Base-by-base conservation (phyloP, 768 basidiomycete species). In the Mrakia gelida region DNA sequence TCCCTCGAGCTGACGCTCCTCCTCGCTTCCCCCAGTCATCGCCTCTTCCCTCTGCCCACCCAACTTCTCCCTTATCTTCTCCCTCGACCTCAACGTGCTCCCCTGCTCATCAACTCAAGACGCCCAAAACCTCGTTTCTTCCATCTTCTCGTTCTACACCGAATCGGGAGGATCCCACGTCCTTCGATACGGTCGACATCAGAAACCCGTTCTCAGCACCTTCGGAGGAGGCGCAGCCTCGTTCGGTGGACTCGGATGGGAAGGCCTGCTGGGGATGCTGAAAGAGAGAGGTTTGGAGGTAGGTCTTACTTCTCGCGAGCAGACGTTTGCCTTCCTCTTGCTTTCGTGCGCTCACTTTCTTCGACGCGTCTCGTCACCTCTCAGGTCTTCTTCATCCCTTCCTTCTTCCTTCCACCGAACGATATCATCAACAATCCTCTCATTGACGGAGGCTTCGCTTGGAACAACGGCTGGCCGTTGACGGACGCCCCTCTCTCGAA, bases 361-460 rank as follows among this genome's bases (percentile, higher is more conserved):
- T 13, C 34, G 23, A 32, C 26, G 23, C 41, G 75, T 21, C 34
- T 21, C 8, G 45, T 15, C 32, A 32, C 32, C 5, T 7, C 34
- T 6, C 80, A 84, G 83, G 79, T 84, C 41, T 83, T 81, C 78
- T 85, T 85, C 81, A 80, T 81, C 59, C 84, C 84, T 0, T 80
- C 83, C 13, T 84, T 84, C 80, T 85, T 85, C 80, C 74, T 82
- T 11, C 83, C 84, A 10, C 84, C 84, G 2, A 71, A 83, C 1
- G 80, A 81, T 28, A 76, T 84, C 30, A 30, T 84, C 23, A 45
- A n/a, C 23, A 79, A 81, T 38, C 75, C 81, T 2, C 80, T 81
- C 61, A 80, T 84, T 8, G 83, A 85, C 74, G 83, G 81, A 0
- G 71, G 78, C 3, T 85, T 84, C 76, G 70, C 81, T 10, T 85